Percentiles rank a stretch among this genome's conserved stretches.
phyloP scores from a whole-genome alignment of 2,329 filamentous ascomycete genomes.

The Chalara sp. region DNA sequence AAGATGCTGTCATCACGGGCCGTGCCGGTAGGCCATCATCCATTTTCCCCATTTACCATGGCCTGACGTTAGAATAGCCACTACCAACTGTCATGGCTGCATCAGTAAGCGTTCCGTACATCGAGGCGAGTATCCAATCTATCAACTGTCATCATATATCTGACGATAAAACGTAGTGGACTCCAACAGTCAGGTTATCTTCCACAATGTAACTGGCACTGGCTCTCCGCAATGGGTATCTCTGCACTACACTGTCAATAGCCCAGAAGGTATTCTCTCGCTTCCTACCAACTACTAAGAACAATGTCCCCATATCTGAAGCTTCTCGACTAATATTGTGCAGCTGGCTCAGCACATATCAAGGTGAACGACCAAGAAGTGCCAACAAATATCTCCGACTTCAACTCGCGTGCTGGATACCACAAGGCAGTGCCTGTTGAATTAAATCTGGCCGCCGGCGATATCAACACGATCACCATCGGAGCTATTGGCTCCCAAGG shows the following conservation, averaged over 20 bases:
- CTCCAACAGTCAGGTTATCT: slow-evolving; percentile 24
- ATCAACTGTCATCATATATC: slow-evolving; percentile 4
- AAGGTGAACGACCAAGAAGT: slow-evolving; percentile 27
- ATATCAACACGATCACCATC: slow-evolving; percentile 30
- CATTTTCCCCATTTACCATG: neutral
- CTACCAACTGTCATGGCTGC: slow-evolving; percentile 5
- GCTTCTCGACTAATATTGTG: neutral
- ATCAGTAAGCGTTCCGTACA: slow-evolving; percentile 10
- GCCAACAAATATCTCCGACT: slow-evolving; percentile 29
- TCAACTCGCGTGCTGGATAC: slow-evolving; percentile 32
- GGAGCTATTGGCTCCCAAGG: slow-evolving; percentile 26
- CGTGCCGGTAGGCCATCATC: slow-evolving; percentile 16
- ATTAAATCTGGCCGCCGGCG: slow-evolving; percentile 23
- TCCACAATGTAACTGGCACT: slow-evolving; percentile 31
- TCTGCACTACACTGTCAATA: slow-evolving; percentile 30
- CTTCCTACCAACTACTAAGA: neutral
- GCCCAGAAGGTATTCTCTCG: slow-evolving; percentile 18
- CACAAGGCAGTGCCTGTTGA: slow-evolving; percentile 30
- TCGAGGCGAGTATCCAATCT: slow-evolving; percentile 10
- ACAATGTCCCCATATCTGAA: neutral
- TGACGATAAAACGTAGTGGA: slow-evolving; percentile 10
- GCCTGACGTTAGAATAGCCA: neutral
- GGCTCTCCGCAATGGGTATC: slow-evolving; percentile 31
- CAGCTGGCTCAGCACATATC: slow-evolving; percentile 29
- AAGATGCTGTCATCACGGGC: slow-evolving; percentile 23